These are phyloP conservation scores for Hyaloscypha hepaticicola DNA, from an alignment of 495 filamentous ascomycete species.

Conservation along the genomic window DNA sequence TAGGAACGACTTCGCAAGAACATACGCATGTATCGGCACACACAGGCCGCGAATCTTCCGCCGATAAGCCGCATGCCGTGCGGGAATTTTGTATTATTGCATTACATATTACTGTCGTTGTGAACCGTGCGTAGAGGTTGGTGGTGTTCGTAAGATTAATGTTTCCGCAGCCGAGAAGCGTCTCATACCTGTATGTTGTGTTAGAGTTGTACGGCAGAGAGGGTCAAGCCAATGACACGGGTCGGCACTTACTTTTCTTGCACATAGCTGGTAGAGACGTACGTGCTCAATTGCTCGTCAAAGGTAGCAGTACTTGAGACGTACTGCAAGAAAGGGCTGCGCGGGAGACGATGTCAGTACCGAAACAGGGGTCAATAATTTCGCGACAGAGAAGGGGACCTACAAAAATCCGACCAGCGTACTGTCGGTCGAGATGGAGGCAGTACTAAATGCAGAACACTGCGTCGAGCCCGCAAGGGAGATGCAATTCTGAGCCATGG, in stretches of 20 bases:
- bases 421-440: slow-evolving; percentile 75
- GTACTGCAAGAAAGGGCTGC: slow-evolving; percentile 81
- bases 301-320: slow-evolving; percentile 77
- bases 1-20: background rate
- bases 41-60: slow-evolving; percentile 65
- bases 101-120: slow-evolving; percentile 90
- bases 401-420: slow-evolving; percentile 72
- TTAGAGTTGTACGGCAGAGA: slow-evolving; percentile 25
- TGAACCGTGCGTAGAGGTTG: slow-evolving; percentile 89
- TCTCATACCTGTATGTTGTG: slow-evolving; percentile 59
- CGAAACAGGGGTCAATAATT: background rate
- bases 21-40: slow-evolving; percentile 91
- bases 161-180: slow-evolving; percentile 75
- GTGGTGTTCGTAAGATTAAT: slow-evolving; percentile 79
- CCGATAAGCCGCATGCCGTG: slow-evolving; percentile 62
- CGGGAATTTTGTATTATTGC: slow-evolving; percentile 91
- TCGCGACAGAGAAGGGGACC: slow-evolving; percentile 38
- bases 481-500: slow-evolving; percentile 59
- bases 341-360: background rate
- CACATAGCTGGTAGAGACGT: slow-evolving; percentile 72
- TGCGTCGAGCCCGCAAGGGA: slow-evolving; percentile 73
- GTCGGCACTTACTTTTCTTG: slow-evolving; percentile 63
- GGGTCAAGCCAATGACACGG: slow-evolving; percentile 1
- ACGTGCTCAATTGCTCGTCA: slow-evolving; percentile 70
- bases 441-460: slow-evolving; percentile 79